phyloP scores from a whole-genome alignment of 768 basidiomycete species.

The Serendipita sp. region DNA sequence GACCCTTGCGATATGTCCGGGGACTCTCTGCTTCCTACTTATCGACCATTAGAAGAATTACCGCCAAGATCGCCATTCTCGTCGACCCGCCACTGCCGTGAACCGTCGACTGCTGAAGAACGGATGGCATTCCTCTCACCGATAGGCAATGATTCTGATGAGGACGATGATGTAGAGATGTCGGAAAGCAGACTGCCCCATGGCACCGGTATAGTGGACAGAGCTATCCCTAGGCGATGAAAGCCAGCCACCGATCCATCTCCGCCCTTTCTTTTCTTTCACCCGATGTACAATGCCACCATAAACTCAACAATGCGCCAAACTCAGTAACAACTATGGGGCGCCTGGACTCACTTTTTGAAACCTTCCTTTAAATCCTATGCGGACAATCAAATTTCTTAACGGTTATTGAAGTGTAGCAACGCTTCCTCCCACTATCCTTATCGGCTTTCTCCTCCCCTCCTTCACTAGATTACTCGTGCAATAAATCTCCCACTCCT shows the following conservation, averaged over 20 bases:
- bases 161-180: neutral
- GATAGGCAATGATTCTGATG: neutral
- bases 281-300: neutral
- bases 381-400: neutral
- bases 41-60: neutral
- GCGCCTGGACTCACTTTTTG: neutral
- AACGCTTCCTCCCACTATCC: neutral
- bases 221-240: neutral
- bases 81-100: neutral
- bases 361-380: neutral
- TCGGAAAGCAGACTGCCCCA: neutral
- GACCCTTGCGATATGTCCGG: conserved; percentile 15
- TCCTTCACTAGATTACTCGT: neutral
- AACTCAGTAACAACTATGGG: too few relatives aligned
- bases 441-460: neutral
- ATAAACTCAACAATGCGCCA: neutral
- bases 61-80: neutral
- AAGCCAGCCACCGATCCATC: neutral
- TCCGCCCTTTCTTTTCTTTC: neutral
- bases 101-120: neutral
- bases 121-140: neutral
- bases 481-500: too few relatives aligned
- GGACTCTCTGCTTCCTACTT: neutral
- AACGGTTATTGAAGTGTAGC: neutral
- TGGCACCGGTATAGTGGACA: neutral